Percentiles rank a stretch among this genome's conserved stretches.
Conservation (phyloP, 2,329 filamentous ascomycete species). For the Penicillium sp. region DNA sequence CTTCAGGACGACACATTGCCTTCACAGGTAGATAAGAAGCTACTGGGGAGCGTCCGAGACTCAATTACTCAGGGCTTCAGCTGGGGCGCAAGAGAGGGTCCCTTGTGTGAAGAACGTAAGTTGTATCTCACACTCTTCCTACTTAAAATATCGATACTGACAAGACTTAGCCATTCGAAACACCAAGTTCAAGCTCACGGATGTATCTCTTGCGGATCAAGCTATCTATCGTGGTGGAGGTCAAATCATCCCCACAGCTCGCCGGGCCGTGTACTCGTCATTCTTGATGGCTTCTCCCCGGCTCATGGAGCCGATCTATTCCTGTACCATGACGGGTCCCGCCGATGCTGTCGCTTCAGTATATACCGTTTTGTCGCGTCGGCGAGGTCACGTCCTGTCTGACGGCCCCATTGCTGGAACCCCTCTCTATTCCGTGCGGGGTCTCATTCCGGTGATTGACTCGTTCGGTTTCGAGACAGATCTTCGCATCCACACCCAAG, state of each 20-base stretch:
- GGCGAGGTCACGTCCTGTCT: slow-evolving; percentile 89
- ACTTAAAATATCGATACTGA: slow-evolving; percentile 18
- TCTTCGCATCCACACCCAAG: slow-evolving; percentile 91
- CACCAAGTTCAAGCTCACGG: slow-evolving; percentile 94
- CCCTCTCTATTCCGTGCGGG: slow-evolving; percentile 86
- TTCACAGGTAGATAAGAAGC: slow-evolving; percentile 90
- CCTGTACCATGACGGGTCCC: slow-evolving; percentile 87
- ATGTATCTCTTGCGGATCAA: slow-evolving; percentile 81
- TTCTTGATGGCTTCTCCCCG: slow-evolving; percentile 97
- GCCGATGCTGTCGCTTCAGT: slow-evolving; percentile 84
- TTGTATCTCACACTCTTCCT: slow-evolving; percentile 27
- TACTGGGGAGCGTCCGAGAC: slow-evolving; percentile 82
- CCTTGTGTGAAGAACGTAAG: slow-evolving; percentile 95
- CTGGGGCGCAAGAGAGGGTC: slow-evolving; percentile 94
- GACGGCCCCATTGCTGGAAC: slow-evolving; percentile 94
- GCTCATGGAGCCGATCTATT: slow-evolving; percentile 95
- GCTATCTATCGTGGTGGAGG: slow-evolving; percentile 94
- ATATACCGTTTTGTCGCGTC: slow-evolving; percentile 86
- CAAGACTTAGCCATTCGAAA: slow-evolving; percentile 78
- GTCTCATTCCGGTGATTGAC: slow-evolving; percentile 93
- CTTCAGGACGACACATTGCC: slow-evolving; percentile 95
- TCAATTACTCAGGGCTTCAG: slow-evolving; percentile 94
- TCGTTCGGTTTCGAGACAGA: slow-evolving; percentile 98
- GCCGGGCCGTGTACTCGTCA: slow-evolving; percentile 89
- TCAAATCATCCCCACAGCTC: slow-evolving; percentile 93